phyloP scores from a whole-genome alignment of 2,329 filamentous ascomycete genomes.

The Alternaria gaisen region DNA sequence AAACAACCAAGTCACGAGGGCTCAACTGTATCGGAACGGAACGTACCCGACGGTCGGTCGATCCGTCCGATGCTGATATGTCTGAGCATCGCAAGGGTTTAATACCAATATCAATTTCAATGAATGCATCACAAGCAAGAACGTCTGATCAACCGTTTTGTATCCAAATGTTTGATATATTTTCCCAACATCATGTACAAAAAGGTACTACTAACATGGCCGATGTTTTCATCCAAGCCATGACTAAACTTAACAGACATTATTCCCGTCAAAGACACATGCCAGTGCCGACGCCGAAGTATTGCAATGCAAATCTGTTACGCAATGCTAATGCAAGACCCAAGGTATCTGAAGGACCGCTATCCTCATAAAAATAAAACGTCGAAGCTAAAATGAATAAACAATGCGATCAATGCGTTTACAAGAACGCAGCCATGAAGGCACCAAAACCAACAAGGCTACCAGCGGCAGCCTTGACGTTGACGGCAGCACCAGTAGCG shows the following conservation, averaged over 20 bases:
- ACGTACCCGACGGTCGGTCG: background rate
- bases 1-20: background rate
- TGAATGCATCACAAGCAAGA: background rate
- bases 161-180: slow-evolving; percentile 20
- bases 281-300: slow-evolving; percentile 31
- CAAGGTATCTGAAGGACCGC: slow-evolving; percentile 46
- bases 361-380: slow-evolving; percentile 16
- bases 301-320: slow-evolving; percentile 23
- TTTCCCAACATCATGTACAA: slow-evolving; percentile 19
- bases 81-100: background rate
- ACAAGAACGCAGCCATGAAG: slow-evolving; percentile 50
- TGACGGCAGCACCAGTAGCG: slow-evolving; percentile 39
- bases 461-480: slow-evolving; percentile 36
- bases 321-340: slow-evolving; percentile 33
- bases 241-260: slow-evolving; percentile 17
- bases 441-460: slow-evolving; percentile 47
- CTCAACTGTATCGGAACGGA: background rate
- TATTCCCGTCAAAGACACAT: slow-evolving; percentile 25
- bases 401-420: slow-evolving; percentile 21
- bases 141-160: background rate
- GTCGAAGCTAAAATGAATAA: slow-evolving; percentile 1
- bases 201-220: slow-evolving; percentile 3
- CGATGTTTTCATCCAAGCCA: slow-evolving; percentile 15
- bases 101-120: too few relatives aligned
- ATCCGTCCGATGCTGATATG: background rate